Base-by-base conservation (phyloP, 2,329 filamentous ascomycete species). In the Arthrobotrys sinensis region DNA sequence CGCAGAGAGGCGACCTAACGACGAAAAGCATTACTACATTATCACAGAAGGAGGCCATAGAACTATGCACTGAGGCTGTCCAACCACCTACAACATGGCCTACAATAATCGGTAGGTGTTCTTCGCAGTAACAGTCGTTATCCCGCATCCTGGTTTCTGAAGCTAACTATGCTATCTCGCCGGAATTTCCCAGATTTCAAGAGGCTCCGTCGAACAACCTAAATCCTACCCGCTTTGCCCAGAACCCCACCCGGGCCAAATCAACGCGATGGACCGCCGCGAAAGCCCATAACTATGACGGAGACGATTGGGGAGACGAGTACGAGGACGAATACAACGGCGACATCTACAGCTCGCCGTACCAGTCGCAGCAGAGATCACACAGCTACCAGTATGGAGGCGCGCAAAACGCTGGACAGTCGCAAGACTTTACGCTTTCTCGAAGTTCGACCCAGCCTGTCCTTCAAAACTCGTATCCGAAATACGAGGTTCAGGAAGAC, bases 261-360 rank as follows among this genome's bases (percentile, higher is more conserved):
- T 79, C 75, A 21, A 72, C 67, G 38, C 65, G 68, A 69, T 79
- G 75, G 75, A 79, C 67, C 6, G 67, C 50, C 34, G 75, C 75
- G 32, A 67, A 73, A 36, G 32, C 63, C n/a, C 60, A 72, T 57
- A 79, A 69, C 32, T 79, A 79, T 38, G 75, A 73, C 21, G 75
- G 75, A 34, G 68, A 79, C 52, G 75, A 73, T 32, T 79, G 75
- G 75, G 75, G 67, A 0, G 75, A 79, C 12, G 67, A 79, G 38
- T 69, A 68, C 21, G 67, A 68, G 14, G 67, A 79, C 45, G 48
- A 66, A 11, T 71, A 78, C 60, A 45, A 48, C 28, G 52, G 32
- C 34, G 65, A 78, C n/a, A 67, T 66, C 32, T 72, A 79, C 34
- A 67, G 24, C 24, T 70, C 66, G 14, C 50, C 66, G 16, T 76